Evolutionary conservation across 2,329 filamentous ascomycete genomes (phyloP), one percentile per base, ranked within the genome.

Genomic region (Trichoderma sp.): DNA sequence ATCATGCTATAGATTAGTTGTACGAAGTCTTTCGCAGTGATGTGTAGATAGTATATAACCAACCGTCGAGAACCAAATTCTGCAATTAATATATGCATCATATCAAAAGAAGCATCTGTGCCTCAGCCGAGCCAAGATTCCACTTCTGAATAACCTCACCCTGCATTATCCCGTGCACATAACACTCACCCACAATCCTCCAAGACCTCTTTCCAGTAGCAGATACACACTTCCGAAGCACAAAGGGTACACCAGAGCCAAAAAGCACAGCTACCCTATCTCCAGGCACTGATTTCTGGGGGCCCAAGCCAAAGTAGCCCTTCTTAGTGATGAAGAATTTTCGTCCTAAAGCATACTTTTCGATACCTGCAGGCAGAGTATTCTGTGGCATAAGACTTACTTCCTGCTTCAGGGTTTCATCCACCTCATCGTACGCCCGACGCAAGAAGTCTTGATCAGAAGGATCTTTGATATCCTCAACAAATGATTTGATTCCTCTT

Each of bases 161-260:
- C 15, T 67, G 64, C 64, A 67, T 67, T 28, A 67, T 67, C 18
- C 51, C 64, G 12, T 67, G 64, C 4, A 67, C 64, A 24, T 67
- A 67, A 28, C 64, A 58, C 24, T 67, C 64, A 11, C 64, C 51
- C 11, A 67, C 18, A 11, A 67, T 58, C 24, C 12, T 67, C 64
- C 64, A 67, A 58, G 34, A 34, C 14, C 53, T 32, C 51, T n/a
- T 58, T 3, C 64, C 64, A 7, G 24, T 11, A 21, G 12, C 7
- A 11, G 64, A 30, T 15, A 9, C 2, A 21, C 51, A 67, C 11
- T 57, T 67, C 26, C 64, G 51, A 58, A 67, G 32, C 24, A 67
- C 64, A 58, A 67, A 58, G 3, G 64, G 51, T 11, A 67, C 64
- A 3, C 64, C 64, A 0, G 64, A 43, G 7, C 64, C 64, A 32